These are phyloP conservation scores for Cadophora luteo-olivacea DNA, from an alignment of 2,329 filamentous ascomycete genomes.

Conservation along the genomic window DNA sequence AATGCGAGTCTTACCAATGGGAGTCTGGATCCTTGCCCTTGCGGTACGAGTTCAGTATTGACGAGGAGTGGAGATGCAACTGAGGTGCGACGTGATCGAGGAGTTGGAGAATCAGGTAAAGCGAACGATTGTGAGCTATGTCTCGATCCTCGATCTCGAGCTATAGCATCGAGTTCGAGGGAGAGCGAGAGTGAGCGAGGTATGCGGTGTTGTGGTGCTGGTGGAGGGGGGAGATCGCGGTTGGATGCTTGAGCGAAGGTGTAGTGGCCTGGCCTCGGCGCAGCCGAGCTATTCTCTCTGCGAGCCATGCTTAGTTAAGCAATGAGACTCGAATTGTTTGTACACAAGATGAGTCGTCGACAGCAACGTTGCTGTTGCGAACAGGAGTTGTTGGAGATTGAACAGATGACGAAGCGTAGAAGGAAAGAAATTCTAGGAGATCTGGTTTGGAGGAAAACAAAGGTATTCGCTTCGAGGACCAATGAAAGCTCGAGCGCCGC, in stretches of 20 bases:
- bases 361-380: background rate
- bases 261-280: background rate
- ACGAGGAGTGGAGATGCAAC: background rate
- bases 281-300: background rate
- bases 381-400: background rate
- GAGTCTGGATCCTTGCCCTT: background rate
- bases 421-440: background rate
- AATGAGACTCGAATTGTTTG: background rate
- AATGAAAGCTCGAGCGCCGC: background rate
- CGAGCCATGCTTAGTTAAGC: conserved; percentile 8
- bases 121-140: background rate
- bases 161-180: conserved; percentile 1
- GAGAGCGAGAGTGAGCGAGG: conserved; percentile 4
- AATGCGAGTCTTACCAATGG: background rate
- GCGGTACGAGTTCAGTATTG: background rate
- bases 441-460: conserved; percentile 9
- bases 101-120: background rate
- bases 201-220: background rate
- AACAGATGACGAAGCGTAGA: background rate
- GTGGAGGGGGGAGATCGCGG: background rate
- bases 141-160: conserved; percentile 3
- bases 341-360: background rate
- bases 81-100: background rate
- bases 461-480: background rate
- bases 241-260: background rate